Base-by-base conservation (phyloP, 129 eudicot genomes). In the Pittosporum tobira region DNA sequence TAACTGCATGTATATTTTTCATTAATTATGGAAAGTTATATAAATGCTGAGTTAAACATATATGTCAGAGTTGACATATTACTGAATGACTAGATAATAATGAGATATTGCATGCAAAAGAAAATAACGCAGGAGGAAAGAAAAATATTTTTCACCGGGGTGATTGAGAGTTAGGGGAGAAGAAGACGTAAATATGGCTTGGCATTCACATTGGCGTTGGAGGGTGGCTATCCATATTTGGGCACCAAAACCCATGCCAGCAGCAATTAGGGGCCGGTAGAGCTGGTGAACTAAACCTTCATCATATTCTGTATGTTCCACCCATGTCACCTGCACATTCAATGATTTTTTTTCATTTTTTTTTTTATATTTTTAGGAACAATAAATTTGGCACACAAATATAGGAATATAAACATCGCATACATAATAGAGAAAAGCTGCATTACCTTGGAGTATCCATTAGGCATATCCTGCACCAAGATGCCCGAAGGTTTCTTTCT, bases 371-470 rank as follows among this genome's bases (percentile, higher is more conserved):
- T n/a, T n/a, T 15, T 16, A 28, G 20, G 6, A 44, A 16, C 23
- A n/a, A n/a, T n/a, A n/a, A n/a, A n/a, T n/a, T n/a, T n/a, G n/a
- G n/a, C n/a, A n/a, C n/a, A n/a, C 84, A 80, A 71, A 79, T 73
- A 78, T 80, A 64, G 84, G 96, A 87, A 87, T 81, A 83, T 88
- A 91, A 86, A 71, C 91, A 91, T 91, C 91, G 83, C 74, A 76
- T 66, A 44, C 72, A 69, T 83, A 65, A 72, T 79, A n/a, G n/a
- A n/a, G n/a, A n/a, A n/a, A n/a, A n/a, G n/a, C n/a, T n/a, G n/a
- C n/a, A 11, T 82, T 90, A 91, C 99, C 88, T 91, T 91, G 25
- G 96, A 86, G 70, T 87, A 91, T 64, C 99, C 99, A 77, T 91
- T 91, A 21, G 99, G 99, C 99, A 91, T 86, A 70, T 91, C 99